phyloP scores from a whole-genome alignment of 1,284 basidiomycete species.

The Apiotrichum mycotoxinovorans region DNA sequence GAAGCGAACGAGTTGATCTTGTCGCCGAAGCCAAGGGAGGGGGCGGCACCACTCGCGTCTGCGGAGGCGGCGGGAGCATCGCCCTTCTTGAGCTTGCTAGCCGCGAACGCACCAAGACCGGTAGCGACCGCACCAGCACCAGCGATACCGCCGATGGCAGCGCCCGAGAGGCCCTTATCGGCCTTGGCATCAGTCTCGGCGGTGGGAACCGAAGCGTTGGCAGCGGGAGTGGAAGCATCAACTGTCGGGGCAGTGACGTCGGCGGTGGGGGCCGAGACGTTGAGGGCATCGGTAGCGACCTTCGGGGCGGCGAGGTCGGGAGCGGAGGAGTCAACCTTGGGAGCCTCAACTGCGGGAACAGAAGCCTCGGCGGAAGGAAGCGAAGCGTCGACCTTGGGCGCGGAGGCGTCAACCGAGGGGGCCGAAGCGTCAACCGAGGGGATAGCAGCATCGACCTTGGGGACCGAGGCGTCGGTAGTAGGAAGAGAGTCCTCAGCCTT shows the following conservation, averaged over 20 bases:
- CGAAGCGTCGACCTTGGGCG: background rate
- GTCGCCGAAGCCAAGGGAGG: slow-evolving; percentile 2
- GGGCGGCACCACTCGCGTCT: slow-evolving; percentile 4
- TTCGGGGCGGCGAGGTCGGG: background rate
- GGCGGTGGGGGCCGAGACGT: background rate
- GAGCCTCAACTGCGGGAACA: background rate
- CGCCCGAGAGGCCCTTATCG: background rate
- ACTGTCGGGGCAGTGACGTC: background rate
- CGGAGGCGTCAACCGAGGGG: background rate
- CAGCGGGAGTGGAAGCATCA: too few species aligned
- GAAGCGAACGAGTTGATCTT: slow-evolving; percentile 1
- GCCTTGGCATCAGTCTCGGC: background rate
- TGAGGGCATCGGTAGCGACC: background rate
- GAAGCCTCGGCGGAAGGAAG: background rate
- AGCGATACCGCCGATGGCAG: background rate
- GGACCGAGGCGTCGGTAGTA: background rate
- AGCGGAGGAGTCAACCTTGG: background rate
- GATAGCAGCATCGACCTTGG: background rate
- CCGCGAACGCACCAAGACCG: background rate
- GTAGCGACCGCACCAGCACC: slow-evolving; percentile 2
- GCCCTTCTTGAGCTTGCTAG: slow-evolving; percentile 3
- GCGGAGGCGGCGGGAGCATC: slow-evolving; percentile 5
- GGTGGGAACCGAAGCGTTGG: background rate
- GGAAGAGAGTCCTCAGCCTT: background rate
- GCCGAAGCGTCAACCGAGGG: background rate